Conservation (phyloP, 805 yeast species). For the Saccharomycopsis malanga region DNA sequence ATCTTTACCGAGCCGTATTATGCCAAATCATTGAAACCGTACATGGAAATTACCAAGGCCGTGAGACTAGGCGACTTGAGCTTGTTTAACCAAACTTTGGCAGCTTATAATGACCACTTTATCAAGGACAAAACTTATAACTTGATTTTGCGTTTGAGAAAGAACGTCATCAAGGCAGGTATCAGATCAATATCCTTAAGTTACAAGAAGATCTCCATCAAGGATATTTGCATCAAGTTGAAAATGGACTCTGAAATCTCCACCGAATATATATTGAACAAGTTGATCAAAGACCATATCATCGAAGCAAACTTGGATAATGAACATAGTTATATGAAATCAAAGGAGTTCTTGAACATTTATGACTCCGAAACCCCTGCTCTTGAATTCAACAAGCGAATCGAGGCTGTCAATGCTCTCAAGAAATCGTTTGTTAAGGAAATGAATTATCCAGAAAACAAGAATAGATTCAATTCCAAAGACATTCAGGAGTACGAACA, state of each 20-base stretch:
- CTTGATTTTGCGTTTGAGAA: slow-evolving; percentile 81
- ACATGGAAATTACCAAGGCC: slow-evolving; percentile 81
- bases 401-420: slow-evolving; percentile 79
- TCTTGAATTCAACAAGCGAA: slow-evolving; percentile 83
- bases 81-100: slow-evolving; percentile 65
- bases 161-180: slow-evolving; percentile 97
- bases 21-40: slow-evolving; percentile 64
- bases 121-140: slow-evolving; percentile 75
- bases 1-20: slow-evolving; percentile 61
- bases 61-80: slow-evolving; percentile 88
- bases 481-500: slow-evolving; percentile 17
- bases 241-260: slow-evolving; percentile 91
- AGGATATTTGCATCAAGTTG: slow-evolving; percentile 88
- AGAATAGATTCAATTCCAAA: slow-evolving; percentile 14
- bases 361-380: slow-evolving; percentile 88
- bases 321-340: slow-evolving; percentile 84
- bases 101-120: slow-evolving; percentile 53
- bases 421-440: slow-evolving; percentile 91
- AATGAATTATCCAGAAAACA: slow-evolving; percentile 76
- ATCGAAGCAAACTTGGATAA: slow-evolving; percentile 92
- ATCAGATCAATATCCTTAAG: slow-evolving; percentile 87
- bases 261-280: slow-evolving; percentile 94
- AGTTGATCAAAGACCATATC: slow-evolving; percentile 95
- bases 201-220: slow-evolving; percentile 82
- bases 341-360: slow-evolving; percentile 76